These are phyloP conservation scores for Colletotrichum spinosum DNA, from an alignment of 2,329 filamentous ascomycete genomes.

Conservation along the genomic window DNA sequence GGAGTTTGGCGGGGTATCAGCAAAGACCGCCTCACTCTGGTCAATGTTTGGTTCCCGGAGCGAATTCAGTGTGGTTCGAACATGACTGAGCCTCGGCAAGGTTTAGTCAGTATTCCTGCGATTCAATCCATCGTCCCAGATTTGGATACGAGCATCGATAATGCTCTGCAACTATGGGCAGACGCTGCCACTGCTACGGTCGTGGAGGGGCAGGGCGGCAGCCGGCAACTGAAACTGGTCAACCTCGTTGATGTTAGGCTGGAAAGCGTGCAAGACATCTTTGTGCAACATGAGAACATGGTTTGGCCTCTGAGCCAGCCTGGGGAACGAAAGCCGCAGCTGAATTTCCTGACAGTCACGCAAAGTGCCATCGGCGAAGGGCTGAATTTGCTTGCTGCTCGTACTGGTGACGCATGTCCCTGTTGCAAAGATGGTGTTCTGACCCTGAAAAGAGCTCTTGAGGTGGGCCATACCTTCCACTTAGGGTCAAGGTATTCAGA, in stretches of 20 bases:
- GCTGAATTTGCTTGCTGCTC: constrained; percentile 74
- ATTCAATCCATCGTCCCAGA: constrained; percentile 75
- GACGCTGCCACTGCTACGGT: constrained; percentile 44
- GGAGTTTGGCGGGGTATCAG: constrained; percentile 73
- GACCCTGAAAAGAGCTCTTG: constrained; percentile 78
- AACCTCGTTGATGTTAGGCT: constrained; percentile 51
- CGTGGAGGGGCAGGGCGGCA: constrained; percentile 27
- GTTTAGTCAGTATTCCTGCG: constrained; percentile 63
- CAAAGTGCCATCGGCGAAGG: constrained; percentile 48
- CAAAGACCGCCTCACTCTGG: constrained; percentile 73
- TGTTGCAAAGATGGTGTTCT: constrained; percentile 74
- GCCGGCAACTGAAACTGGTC: constrained; percentile 40
- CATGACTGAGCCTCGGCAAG: constrained; percentile 32
- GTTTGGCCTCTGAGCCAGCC: constrained; percentile 7
- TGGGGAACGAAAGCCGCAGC: constrained; percentile 3
- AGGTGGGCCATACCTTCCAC: constrained; percentile 95
- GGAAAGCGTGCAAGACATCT: constrained; percentile 39
- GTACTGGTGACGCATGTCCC: constrained; percentile 78
- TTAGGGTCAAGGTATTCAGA: constrained; percentile 89
- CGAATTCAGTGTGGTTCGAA: constrained; percentile 18
- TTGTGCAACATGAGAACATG: constrained; percentile 36
- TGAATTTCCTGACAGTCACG: constrained; percentile 40
- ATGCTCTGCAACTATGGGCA: constrained; percentile 66
- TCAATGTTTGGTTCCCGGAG: constrained; percentile 75
- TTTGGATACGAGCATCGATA: constrained; percentile 77